Percentiles rank a stretch among this genome's conserved stretches.
Conservation (phyloP, 2,329 filamentous ascomycete genomes). For the Verticillium zaregamsianum region DNA sequence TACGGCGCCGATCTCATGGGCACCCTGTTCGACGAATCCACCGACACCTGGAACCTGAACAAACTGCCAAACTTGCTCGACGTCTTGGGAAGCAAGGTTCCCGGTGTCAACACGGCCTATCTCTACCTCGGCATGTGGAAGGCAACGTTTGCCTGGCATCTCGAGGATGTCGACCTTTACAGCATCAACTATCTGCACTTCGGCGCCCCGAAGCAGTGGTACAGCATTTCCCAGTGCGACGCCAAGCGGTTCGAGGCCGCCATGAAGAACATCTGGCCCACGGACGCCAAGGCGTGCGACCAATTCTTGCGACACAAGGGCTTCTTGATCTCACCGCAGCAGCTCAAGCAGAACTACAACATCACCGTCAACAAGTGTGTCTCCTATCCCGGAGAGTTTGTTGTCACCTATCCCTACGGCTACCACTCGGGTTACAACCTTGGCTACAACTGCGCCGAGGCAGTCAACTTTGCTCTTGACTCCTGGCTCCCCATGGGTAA, state of each 20-base stretch:
- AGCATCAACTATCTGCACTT: conserved; percentile 99
- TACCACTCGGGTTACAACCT: conserved; percentile 98
- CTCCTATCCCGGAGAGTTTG: conserved; percentile 94
- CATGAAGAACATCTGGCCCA: conserved; percentile 94
- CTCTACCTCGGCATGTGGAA: conserved; percentile 99
- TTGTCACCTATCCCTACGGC: conserved; percentile 96
- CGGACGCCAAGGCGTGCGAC: conserved; percentile 90
- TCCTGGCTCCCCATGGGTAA: conserved; percentile 93
- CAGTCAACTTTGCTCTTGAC: conserved; percentile 95
- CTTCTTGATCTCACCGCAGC: conserved; percentile 88
- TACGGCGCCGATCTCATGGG: conserved; percentile 97
- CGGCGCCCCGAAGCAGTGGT: conserved; percentile 98
- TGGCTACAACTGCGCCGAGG: conserved; percentile 97
- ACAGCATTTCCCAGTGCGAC: conserved; percentile 96
- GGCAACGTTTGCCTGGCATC: conserved; percentile 97
- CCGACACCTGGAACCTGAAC: conserved; percentile 87
- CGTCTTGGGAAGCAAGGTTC: conserved; percentile 90
- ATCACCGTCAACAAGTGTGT: conserved; percentile 96
- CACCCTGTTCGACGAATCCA: conserved; percentile 84
- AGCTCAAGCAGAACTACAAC: conserved; percentile 81
- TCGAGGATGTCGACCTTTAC: conserved; percentile 98
- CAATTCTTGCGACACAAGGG: conserved; percentile 98
- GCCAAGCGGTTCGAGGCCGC: conserved; percentile 87
- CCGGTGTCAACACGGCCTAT: conserved; percentile 96
- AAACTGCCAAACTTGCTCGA: conserved; percentile 92